These are phyloP conservation scores for Talaromyces sp. DNA, from an alignment of 2,329 filamentous ascomycete genomes.

Conservation along the genomic window DNA sequence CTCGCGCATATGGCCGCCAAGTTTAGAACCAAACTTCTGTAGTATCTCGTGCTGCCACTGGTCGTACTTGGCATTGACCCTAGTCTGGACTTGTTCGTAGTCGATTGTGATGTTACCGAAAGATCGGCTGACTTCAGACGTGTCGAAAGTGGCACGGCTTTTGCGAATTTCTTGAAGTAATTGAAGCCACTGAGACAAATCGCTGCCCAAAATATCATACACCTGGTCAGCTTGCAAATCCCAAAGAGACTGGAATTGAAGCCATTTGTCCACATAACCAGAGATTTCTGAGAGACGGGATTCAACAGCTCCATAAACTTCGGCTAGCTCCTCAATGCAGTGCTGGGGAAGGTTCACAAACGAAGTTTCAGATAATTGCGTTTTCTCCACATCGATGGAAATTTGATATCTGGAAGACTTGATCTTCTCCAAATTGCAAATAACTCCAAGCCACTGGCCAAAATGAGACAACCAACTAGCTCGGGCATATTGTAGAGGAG, in stretches of 20 bases:
- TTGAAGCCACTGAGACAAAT: conserved; percentile 89
- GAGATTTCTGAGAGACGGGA: conserved; percentile 76
- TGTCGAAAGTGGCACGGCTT: conserved; percentile 93
- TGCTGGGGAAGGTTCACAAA: conserved; percentile 83
- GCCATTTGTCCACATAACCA: conserved; percentile 92
- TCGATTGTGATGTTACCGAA: conserved; percentile 96
- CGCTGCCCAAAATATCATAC: conserved; percentile 85
- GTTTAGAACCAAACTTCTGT: conserved; percentile 83
- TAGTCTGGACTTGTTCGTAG: conserved; percentile 97
- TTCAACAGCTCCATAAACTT: conserved; percentile 81
- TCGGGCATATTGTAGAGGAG: conserved; percentile 84
- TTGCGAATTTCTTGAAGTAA: conserved; percentile 96
- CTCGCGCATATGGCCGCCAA: conserved; percentile 87
- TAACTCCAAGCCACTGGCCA: conserved; percentile 87
- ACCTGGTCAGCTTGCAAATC: conserved; percentile 95
- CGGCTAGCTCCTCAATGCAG: conserved; percentile 74
- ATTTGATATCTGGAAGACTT: conserved; percentile 96
- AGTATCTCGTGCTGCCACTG: conserved; percentile 99
- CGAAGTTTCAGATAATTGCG: conserved; percentile 48
- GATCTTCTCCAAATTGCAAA: conserved; percentile 90
- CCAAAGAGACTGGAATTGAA: conserved; percentile 98
- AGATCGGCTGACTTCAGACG: conserved; percentile 84
- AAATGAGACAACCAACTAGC: conserved; percentile 92
- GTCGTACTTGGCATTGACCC: conserved; percentile 98
- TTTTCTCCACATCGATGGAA: conserved; percentile 57